phyloP scores from a whole-genome alignment of 805 yeast species.

The Starmera amethionina region DNA sequence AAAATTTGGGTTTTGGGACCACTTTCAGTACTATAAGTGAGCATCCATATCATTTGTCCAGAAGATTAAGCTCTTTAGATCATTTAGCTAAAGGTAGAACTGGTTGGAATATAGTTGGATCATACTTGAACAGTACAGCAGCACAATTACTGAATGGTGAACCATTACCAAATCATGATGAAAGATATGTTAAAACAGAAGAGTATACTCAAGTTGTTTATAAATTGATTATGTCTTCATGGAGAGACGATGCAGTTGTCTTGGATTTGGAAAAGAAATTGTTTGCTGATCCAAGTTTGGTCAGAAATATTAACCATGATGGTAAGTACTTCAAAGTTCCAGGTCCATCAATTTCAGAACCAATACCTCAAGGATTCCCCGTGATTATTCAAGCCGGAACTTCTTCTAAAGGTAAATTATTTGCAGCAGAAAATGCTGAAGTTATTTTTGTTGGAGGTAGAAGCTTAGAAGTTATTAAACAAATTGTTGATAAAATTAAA shows the following conservation, averaged over 20 bases:
- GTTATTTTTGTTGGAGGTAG: constrained; percentile 27
- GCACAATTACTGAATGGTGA: constrained; percentile 24
- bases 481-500: constrained; percentile 19
- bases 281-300: constrained; percentile 24
- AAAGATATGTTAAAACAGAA: constrained; percentile 27
- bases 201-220: constrained; percentile 29
- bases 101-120: constrained; percentile 35
- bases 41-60: constrained; percentile 28
- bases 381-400: constrained; percentile 32
- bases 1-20: constrained; percentile 26
- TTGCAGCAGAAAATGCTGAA: constrained; percentile 33
- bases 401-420: constrained; percentile 27
- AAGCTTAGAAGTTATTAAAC: constrained; percentile 20
- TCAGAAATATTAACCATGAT: constrained; percentile 25
- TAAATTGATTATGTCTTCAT: constrained; percentile 27
- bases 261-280: constrained; percentile 16
- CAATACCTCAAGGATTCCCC: constrained; percentile 32
- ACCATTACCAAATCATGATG: constrained; percentile 26
- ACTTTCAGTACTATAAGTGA: constrained; percentile 32
- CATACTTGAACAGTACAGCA: constrained; percentile 30
- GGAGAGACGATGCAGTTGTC: constrained; percentile 28
- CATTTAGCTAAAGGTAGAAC: constrained; percentile 31
- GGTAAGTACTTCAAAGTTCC: constrained; percentile 30
- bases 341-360: constrained; percentile 28
- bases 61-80: constrained; percentile 31